Evolutionary conservation across 352 stramenopile species (phyloP).

Genomic region (Phytophthora multivora): DNA sequence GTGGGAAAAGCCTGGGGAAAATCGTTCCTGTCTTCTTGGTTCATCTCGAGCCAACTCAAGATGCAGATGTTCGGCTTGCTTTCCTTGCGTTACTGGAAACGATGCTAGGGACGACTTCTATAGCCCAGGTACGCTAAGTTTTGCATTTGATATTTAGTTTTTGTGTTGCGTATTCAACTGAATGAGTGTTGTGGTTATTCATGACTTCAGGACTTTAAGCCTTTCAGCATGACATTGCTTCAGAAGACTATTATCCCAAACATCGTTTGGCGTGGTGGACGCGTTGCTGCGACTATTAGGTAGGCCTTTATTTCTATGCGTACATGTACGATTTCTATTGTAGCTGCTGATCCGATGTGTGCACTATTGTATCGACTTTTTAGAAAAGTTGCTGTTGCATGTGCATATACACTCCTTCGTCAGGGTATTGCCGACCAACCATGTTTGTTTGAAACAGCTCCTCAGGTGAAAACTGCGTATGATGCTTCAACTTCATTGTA

Average conservation of each 20-base stretch:
- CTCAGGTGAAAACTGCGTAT: conserved; percentile 47
- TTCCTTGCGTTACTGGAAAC: conserved; percentile 88
- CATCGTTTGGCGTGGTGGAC: conserved; percentile 88
- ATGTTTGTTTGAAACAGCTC: conserved; percentile 84
- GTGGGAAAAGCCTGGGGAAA: conserved; percentile 55
- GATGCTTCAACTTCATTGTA: neutral
- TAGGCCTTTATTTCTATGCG: conserved; percentile 18
- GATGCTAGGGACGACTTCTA: conserved; percentile 64
- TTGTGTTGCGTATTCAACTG: neutral
- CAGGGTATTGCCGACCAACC: conserved; percentile 72
- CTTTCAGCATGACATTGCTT: conserved; percentile 63
- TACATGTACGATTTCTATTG: neutral
- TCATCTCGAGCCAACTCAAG: conserved; percentile 67
- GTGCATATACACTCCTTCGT: conserved; percentile 84
- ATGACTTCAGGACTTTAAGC: conserved; percentile 55
- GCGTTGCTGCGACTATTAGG: conserved; percentile 87
- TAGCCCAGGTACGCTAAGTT: conserved; percentile 48
- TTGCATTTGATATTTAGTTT: neutral
- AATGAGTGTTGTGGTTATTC: neutral
- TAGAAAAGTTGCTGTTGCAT: conserved; percentile 90
- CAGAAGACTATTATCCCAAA: conserved; percentile 88
- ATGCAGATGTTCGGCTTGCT: conserved; percentile 75
- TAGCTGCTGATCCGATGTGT: conserved; percentile 9
- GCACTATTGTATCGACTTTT: neutral
- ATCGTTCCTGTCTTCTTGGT: conserved; percentile 69